Evolutionary conservation across 768 basidiomycete genomes (phyloP).

Genomic region (Podaxis sp.): DNA sequence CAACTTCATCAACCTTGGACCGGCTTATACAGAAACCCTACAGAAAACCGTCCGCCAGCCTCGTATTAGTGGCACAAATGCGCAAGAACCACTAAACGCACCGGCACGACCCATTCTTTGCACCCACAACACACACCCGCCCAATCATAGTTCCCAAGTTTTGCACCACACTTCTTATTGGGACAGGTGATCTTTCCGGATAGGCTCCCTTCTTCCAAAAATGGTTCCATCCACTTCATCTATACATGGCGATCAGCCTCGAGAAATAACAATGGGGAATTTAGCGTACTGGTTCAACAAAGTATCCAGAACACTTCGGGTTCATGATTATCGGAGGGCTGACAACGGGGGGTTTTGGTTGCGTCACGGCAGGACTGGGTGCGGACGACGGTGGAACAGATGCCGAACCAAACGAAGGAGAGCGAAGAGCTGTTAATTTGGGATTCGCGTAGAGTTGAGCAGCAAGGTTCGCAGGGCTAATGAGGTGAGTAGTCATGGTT

Average conservation of each 20-base stretch:
- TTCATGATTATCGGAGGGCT: slow-evolving; percentile 73
- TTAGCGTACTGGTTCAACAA: slow-evolving; percentile 84
- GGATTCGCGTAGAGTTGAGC: slow-evolving; percentile 42
- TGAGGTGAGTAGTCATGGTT: slow-evolving; percentile 27
- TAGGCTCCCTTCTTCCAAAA: slow-evolving; percentile 70
- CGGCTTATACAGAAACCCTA: slow-evolving; percentile 67
- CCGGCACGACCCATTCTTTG: slow-evolving; percentile 90
- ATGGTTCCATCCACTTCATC: slow-evolving; percentile 97
- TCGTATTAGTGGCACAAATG: neutral
- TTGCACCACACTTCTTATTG: slow-evolving; percentile 84
- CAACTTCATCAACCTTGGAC: slow-evolving; percentile 67
- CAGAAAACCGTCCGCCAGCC: neutral
- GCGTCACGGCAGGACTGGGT: slow-evolving; percentile 5
- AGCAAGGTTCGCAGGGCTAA: slow-evolving; percentile 37
- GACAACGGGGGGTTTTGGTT: slow-evolving; percentile 28
- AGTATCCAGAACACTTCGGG: slow-evolving; percentile 92
- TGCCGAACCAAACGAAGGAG: slow-evolving; percentile 14
- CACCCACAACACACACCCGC: slow-evolving; percentile 91
- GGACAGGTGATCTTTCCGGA: slow-evolving; percentile 92
- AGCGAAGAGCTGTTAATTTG: slow-evolving; percentile 39
- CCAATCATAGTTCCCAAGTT: slow-evolving; percentile 97
- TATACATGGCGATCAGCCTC: slow-evolving; percentile 22
- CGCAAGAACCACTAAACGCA: slow-evolving; percentile 35
- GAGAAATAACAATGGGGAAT: neutral
- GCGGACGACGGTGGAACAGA: neutral